These are phyloP conservation scores for Aulographum hederae DNA, from an alignment of 2,329 filamentous ascomycete genomes.

Conservation along the genomic window DNA sequence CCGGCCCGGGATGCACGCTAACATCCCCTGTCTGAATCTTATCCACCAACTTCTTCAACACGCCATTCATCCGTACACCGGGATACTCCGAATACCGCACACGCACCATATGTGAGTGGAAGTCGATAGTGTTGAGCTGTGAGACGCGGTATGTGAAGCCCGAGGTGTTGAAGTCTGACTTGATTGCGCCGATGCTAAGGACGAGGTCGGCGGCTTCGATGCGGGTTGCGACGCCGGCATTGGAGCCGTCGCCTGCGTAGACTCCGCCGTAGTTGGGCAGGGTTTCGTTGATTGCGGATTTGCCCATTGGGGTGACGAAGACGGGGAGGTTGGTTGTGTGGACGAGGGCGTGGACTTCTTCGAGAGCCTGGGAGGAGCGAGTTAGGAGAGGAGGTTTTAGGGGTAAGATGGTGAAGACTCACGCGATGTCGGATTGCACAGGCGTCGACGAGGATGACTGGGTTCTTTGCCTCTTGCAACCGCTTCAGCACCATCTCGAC, in stretches of 20 bases:
- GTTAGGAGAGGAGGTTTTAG: background rate
- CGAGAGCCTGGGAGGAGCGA: slow-evolving; percentile 27
- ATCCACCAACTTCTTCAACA: slow-evolving; percentile 60
- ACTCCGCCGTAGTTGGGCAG: slow-evolving; percentile 65
- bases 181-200: slow-evolving; percentile 48
- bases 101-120: slow-evolving; percentile 55
- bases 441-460: slow-evolving; percentile 66
- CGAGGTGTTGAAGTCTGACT: slow-evolving; percentile 67
- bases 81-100: slow-evolving; percentile 68
- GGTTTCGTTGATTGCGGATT: slow-evolving; percentile 63
- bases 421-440: slow-evolving; percentile 58
- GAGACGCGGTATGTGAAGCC: slow-evolving; percentile 68
- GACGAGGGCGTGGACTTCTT: slow-evolving; percentile 56
- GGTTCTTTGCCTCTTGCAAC: slow-evolving; percentile 53
- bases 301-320: slow-evolving; percentile 84
- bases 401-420: slow-evolving; percentile 1
- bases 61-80: slow-evolving; percentile 57
- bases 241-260: slow-evolving; percentile 63
- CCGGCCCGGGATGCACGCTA: too few relatives aligned
- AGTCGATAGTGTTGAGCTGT: slow-evolving; percentile 61
- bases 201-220: slow-evolving; percentile 56
- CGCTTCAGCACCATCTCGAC: slow-evolving; percentile 60
- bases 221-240: slow-evolving; percentile 41
- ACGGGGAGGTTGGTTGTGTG: slow-evolving; percentile 58
- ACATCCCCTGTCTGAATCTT: too few relatives aligned